Conservation (phyloP, 73 alveolate genomes). For the Blepharisma stoltei region DNA sequence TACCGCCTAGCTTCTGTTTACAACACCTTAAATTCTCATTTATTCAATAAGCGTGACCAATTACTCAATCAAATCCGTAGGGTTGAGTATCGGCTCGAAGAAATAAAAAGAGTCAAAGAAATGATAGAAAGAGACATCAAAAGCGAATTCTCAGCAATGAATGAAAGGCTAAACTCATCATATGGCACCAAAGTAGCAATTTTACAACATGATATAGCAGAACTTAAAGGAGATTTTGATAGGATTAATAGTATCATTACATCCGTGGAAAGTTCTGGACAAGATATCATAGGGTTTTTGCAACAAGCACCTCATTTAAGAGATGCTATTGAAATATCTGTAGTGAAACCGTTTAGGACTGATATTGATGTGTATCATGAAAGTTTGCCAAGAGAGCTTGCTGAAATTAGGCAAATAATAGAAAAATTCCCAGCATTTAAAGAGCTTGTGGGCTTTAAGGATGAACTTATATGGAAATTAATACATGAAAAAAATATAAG, state of each 20-base stretch:
- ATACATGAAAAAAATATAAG: constrained; percentile 53
- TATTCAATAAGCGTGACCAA: constrained; percentile 85
- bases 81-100: constrained; percentile 82
- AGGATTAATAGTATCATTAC: constrained; percentile 85
- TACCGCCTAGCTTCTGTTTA: constrained; percentile 68
- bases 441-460: constrained; percentile 67
- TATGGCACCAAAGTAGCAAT: constrained; percentile 96
- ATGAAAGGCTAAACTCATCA: constrained; percentile 91
- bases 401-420: constrained; percentile 44
- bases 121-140: constrained; percentile 93
- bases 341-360: constrained; percentile 23
- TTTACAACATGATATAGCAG: constrained; percentile 88
- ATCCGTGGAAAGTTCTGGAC: constrained; percentile 46
- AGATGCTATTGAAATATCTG: neutral
- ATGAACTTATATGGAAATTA: constrained; percentile 48
- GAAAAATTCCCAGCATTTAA: constrained; percentile 67
- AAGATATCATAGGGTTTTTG: constrained; percentile 8
- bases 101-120: constrained; percentile 83
- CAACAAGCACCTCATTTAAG: neutral
- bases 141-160: constrained; percentile 87
- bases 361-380: constrained; percentile 40
- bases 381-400: constrained; percentile 69
- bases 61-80: constrained; percentile 79
- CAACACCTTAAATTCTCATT: constrained; percentile 68
- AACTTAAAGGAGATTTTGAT: constrained; percentile 91